These are phyloP conservation scores for Firmiana major DNA, from an alignment of 345 rosid genomes.

Conservation along the genomic window DNA sequence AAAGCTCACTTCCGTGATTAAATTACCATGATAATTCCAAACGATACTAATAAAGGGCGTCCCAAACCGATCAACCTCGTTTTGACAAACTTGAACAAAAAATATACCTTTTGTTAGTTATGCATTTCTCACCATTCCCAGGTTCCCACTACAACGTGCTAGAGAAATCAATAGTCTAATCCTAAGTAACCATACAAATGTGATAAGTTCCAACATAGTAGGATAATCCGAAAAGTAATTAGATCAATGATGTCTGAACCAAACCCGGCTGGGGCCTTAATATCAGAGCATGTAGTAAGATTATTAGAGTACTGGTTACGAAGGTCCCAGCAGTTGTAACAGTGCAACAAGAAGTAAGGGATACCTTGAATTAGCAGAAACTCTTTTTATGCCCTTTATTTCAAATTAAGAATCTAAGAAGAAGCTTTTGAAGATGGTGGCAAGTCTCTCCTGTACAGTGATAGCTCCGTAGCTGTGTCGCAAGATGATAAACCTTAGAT, in stretches of 20 bases:
- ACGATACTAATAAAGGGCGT: too few relatives aligned
- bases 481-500: neutral
- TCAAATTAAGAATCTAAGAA: neutral
- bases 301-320: neutral
- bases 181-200: neutral
- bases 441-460: neutral
- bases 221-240: neutral
- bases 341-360: neutral
- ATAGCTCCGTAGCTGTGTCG: conserved; percentile 6
- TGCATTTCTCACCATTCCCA: neutral
- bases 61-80: too few relatives aligned
- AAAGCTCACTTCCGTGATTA: too few relatives aligned
- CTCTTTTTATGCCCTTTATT: neutral
- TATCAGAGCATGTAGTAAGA: neutral
- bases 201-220: neutral
- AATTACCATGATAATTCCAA: too few relatives aligned
- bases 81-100: neutral
- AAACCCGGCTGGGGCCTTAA: too few relatives aligned
- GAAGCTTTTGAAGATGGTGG: too few relatives aligned
- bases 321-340: neutral
- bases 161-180: neutral
- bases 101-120: neutral
- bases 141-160: neutral
- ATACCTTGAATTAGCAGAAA: neutral
- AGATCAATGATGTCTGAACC: neutral